Evolutionary conservation across 2,329 filamentous ascomycete species (phyloP), one percentile per base, ranked within the genome.

Genomic region (Alternaria viburni): DNA sequence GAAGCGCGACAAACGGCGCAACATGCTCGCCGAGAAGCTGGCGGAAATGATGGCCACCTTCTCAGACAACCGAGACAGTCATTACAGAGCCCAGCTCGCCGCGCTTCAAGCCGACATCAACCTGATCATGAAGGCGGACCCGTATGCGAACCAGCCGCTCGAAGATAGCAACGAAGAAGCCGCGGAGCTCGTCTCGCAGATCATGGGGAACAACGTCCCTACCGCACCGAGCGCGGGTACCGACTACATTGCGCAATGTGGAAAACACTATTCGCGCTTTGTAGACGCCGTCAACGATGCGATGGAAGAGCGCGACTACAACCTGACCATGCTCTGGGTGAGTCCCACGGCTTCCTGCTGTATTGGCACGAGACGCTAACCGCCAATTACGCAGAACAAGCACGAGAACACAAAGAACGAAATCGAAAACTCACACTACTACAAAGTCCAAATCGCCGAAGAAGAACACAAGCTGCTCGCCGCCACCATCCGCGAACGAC

Each of bases 91-190:
- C 69, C 93, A 97, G 80, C 87, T 97, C 3, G 91, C 96, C 74
- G 93, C 93, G 69, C 89, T 97, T n/a, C 94, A 97, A 81, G 90
- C 93, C 68, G 94, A 97, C 79, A 93, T 94, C 81, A 92, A 88
- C 62, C 86, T 97, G 49, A 93, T 97, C 69, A 90, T 93, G 79
- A 90, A 92, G 70, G 92, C 96, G 56, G 91, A 97, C 74, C 91
- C 92, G 1, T 96, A 97, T 78, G 85, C 86, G 56, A 85, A 89
- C 64, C 87, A 88, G 64, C 89, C 92, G 52, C 85, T 97, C 58
- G 87, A 87, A 13, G 88, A 90, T 68, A 82, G 81, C 21, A 83
- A 85, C 50, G 90, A 93, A 66, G 88, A 91, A 60, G 89, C 93
- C 66, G 84, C 86, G 55, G 87, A 89, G 69, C 81, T 91, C 74